These are phyloP conservation scores for Periglandula ipomoeae DNA, from an alignment of 2,329 filamentous ascomycete genomes.

Conservation along the genomic window DNA sequence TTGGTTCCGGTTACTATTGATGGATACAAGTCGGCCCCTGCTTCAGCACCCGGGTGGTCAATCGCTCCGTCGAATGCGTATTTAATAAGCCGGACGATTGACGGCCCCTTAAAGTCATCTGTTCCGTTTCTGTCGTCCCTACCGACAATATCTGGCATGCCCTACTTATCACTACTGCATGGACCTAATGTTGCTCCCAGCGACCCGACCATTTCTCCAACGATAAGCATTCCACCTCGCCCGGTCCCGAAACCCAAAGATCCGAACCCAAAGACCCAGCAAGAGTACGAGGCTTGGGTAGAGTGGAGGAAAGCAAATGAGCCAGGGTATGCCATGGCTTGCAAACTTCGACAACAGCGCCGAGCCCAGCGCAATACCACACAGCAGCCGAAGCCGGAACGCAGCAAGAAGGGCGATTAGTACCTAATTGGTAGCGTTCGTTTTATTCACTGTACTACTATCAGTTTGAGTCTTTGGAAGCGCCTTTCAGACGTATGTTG, in stretches of 20 bases:
- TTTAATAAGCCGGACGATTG: background rate
- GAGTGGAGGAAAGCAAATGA: conserved; percentile 40
- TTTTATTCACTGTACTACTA: background rate
- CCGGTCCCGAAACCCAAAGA: conserved; percentile 30
- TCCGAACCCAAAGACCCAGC: conserved; percentile 32
- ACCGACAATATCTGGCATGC: background rate
- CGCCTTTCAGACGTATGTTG: too few relatives aligned
- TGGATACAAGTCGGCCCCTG: background rate
- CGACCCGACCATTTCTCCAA: background rate
- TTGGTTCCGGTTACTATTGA: background rate
- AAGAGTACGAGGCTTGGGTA: conserved; percentile 38
- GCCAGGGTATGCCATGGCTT: conserved; percentile 37
- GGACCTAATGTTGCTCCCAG: background rate
- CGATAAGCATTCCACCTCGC: conserved; percentile 9
- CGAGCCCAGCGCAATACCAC: conserved; percentile 21
- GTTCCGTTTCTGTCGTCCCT: background rate
- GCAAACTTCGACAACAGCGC: conserved; percentile 33
- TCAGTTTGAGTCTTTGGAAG: background rate
- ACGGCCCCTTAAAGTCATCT: background rate
- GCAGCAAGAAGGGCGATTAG: background rate
- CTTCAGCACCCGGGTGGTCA: background rate
- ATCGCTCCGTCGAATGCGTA: background rate
- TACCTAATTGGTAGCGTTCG: background rate
- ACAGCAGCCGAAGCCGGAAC: conserved; percentile 3
- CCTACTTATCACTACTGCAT: background rate